A percentile compares a stretch with the other conserved stretches of the same genome.
These are phyloP conservation scores for Phytophthora chlamydospora DNA, from an alignment of 352 stramenopile genomes.

Conservation along the genomic window DNA sequence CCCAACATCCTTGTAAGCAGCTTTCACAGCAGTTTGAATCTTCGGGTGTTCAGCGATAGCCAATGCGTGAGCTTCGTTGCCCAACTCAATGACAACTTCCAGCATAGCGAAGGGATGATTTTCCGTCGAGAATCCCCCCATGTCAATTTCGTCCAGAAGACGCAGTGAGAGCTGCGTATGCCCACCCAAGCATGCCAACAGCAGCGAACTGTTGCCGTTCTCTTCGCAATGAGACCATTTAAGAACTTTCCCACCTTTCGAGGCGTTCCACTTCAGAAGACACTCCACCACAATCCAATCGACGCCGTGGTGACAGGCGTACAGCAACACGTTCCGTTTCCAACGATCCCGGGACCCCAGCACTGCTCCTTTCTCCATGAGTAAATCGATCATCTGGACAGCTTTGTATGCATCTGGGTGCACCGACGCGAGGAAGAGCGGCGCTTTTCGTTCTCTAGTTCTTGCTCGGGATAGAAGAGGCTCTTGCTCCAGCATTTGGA, in stretches of 20 bases:
- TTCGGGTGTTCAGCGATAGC: background rate
- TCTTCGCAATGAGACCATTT: conserved; percentile 1
- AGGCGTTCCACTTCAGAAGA: background rate
- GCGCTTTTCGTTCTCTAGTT: background rate
- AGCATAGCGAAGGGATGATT: conserved; percentile 1
- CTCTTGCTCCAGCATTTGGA: background rate
- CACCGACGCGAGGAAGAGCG: background rate
- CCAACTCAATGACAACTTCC: background rate
- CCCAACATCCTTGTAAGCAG: too few species aligned
- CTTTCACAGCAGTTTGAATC: background rate
- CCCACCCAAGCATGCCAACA: background rate
- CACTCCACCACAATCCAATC: background rate
- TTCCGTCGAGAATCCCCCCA: background rate
- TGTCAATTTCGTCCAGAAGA: conserved; percentile 1
- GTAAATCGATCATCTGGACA: background rate
- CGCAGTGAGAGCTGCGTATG: conserved; percentile 1
- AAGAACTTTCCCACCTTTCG: background rate
- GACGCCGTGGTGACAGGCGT: background rate
- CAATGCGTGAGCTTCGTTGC: background rate
- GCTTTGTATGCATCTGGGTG: background rate
- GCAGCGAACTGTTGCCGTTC: background rate
- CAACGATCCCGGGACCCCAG: background rate
- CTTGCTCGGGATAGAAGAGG: background rate
- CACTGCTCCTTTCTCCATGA: background rate
- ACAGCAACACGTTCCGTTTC: background rate